Evolutionary conservation across 2,329 filamentous ascomycete genomes (phyloP).

Genomic region (Rutstroemia sp.): DNA sequence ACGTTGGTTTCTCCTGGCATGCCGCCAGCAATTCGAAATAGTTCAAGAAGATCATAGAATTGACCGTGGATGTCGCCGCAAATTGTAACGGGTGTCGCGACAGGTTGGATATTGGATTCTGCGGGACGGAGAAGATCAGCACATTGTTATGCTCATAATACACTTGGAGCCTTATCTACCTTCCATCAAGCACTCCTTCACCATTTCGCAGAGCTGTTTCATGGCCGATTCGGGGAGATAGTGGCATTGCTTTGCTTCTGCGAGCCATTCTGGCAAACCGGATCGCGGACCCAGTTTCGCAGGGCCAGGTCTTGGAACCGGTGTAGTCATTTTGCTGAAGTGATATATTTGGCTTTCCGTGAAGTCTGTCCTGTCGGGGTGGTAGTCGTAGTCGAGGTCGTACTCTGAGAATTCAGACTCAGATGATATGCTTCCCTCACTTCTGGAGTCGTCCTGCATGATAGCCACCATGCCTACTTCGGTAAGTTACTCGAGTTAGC

Average conservation of each 20-base stretch:
- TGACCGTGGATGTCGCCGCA: conserved; percentile 98
- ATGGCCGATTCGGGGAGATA: conserved; percentile 94
- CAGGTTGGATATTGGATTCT: conserved; percentile 99
- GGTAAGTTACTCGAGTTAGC: background rate
- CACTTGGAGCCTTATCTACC: conserved; percentile 43
- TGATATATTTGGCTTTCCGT: background rate
- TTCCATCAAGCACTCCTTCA: conserved; percentile 99
- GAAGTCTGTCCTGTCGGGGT: background rate
- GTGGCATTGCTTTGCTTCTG: conserved; percentile 93
- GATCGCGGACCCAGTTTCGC: conserved; percentile 78
- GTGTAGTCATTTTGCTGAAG: conserved; percentile 10
- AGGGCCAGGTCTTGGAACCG: conserved; percentile 72
- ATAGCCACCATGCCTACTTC: background rate
- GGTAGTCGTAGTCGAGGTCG: background rate
- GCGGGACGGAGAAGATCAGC: conserved; percentile 16
- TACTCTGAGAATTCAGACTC: background rate
- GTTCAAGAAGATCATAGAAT: conserved; percentile 94
- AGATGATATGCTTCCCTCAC: background rate
- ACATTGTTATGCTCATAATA: background rate
- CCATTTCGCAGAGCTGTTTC: conserved; percentile 98
- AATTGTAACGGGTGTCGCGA: conserved; percentile 90
- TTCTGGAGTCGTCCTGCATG: background rate
- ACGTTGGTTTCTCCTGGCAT: conserved; percentile 81
- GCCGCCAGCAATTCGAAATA: conserved; percentile 92
- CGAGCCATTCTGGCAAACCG: conserved; percentile 91